phyloP scores from a whole-genome alignment of 2,329 filamentous ascomycete genomes.

The Venturia nashicola region DNA sequence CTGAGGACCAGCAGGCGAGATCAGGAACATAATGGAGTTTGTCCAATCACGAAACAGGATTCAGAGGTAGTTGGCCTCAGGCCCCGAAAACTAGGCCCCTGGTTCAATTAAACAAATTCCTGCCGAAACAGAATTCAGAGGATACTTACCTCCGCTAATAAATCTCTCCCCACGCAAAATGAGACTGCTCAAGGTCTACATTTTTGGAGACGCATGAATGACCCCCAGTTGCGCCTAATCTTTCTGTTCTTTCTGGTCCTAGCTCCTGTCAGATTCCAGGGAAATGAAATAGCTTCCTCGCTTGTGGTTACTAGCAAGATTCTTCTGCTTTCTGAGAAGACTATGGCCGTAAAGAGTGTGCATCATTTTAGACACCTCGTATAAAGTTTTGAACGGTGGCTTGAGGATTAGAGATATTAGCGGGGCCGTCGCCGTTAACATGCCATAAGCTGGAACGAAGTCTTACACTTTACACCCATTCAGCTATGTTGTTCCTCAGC shows the following conservation, averaged over 20 bases:
- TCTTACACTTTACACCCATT: slow-evolving; percentile 3
- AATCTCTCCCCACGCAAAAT: not conserved
- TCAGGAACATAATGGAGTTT: not conserved
- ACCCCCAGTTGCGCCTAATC: not conserved
- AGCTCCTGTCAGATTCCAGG: not conserved
- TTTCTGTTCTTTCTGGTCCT: not conserved
- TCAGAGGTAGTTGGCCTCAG: too few relatives aligned
- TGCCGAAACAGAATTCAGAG: not conserved
- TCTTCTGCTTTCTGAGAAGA: not conserved
- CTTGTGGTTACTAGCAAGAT: not conserved
- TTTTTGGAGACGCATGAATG: not conserved
- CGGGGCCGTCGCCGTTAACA: not conserved
- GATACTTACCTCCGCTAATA: not conserved
- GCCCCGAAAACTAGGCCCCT: too few relatives aligned
- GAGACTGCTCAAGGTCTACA: not conserved
- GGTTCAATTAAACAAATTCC: too few relatives aligned
- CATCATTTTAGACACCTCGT: not conserved
- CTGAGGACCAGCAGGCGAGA: not conserved
- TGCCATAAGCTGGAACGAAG: not conserved
- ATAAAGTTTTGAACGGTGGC: not conserved
- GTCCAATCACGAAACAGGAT: not conserved
- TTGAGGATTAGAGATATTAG: not conserved
- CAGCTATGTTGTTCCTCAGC: slow-evolving; percentile 5
- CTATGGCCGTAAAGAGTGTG: not conserved
- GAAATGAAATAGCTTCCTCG: not conserved